These are phyloP conservation scores for Hypoxylon sp. DNA, from an alignment of 2,329 filamentous ascomycete genomes.

Conservation along the genomic window DNA sequence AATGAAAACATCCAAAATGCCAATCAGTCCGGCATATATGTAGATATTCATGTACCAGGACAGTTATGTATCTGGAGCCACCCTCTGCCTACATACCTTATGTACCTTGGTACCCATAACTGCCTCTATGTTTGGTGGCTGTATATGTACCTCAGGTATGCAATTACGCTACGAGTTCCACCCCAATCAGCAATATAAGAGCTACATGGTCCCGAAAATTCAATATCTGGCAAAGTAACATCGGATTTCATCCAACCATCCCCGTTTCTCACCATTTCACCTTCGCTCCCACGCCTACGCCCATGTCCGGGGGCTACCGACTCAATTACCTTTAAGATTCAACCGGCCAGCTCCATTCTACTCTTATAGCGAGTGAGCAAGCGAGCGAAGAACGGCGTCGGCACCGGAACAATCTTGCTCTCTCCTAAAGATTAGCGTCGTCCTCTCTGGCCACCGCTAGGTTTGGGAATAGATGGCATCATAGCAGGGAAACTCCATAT, in stretches of 20 bases:
- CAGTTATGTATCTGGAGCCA: neutral
- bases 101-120: neutral
- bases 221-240: conserved; percentile 25
- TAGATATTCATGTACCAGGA: too few relatives aligned
- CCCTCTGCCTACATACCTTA: too few relatives aligned
- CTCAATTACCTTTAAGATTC: conserved; percentile 3
- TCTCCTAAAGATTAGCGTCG: conserved; percentile 4
- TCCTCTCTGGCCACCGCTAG: neutral
- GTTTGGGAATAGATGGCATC: conserved; percentile 43
- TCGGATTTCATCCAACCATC: conserved; percentile 14
- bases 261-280: neutral
- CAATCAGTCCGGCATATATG: too few relatives aligned
- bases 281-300: neutral
- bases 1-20: neutral
- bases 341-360: conserved; percentile 16
- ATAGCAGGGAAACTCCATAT: conserved; percentile 25
- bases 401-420: conserved; percentile 4
- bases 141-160: too few relatives aligned
- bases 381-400: conserved; percentile 26
- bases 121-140: conserved; percentile 2
- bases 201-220: neutral
- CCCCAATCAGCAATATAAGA: too few relatives aligned
- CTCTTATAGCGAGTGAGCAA: neutral
- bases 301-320: neutral
- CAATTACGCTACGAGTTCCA: too few relatives aligned